Conservation (phyloP, 208 protist species). For the Leishmania tarentolae region DNA sequence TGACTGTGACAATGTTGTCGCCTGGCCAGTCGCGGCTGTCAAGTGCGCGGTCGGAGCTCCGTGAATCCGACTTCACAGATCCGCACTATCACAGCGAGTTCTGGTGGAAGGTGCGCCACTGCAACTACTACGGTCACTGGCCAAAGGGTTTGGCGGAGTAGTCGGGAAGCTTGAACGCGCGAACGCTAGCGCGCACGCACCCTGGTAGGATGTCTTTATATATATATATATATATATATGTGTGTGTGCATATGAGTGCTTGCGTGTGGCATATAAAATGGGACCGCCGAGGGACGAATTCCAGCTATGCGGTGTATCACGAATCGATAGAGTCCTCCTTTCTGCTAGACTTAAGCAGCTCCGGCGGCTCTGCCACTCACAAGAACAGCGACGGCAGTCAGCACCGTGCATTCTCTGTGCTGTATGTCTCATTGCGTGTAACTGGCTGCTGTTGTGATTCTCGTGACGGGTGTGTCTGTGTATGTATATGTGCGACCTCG, state of each 20-base stretch:
- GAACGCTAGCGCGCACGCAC: neutral
- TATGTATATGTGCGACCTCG: no score
- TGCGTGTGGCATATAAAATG: no score
- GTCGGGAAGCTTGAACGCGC: neutral
- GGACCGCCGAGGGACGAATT: no score
- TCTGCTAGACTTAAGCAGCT: no score
- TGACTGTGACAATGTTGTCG: constrained; percentile 78
- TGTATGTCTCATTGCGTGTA: no score
- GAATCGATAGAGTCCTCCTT: no score
- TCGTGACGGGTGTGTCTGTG: no score
- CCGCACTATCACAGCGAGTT: constrained; percentile 88
- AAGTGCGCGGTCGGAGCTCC: constrained; percentile 76
- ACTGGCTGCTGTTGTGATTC: no score
- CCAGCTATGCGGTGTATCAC: no score
- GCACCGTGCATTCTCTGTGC: no score
- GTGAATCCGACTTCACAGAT: constrained; percentile 88
- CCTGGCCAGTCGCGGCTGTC: constrained; percentile 80
- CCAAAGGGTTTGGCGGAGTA: constrained; percentile 83
- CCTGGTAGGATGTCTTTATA: neutral
- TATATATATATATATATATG: neutral
- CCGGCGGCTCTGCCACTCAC: no score
- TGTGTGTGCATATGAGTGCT: constrained; percentile 1
- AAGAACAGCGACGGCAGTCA: no score
- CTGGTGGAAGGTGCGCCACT: constrained; percentile 90
- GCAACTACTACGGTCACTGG: constrained; percentile 89